Evolutionary conservation across 495 filamentous ascomycete genomes (phyloP), one percentile per base, ranked within the genome.

Genomic region (Thozetella sp.): DNA sequence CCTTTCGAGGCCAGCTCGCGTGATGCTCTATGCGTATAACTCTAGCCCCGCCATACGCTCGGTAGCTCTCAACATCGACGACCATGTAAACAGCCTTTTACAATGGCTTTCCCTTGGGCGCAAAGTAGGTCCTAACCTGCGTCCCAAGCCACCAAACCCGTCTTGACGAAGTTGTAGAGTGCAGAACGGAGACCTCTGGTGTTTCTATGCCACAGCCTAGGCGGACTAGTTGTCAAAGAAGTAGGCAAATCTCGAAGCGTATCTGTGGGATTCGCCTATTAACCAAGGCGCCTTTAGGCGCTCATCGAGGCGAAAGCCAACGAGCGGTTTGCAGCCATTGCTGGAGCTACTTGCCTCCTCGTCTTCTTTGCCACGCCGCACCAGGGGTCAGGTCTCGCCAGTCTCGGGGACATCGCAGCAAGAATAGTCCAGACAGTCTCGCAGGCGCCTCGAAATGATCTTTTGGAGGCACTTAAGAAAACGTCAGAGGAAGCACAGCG

Each of bases 1-100:
- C 6, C 56, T 60, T 40, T 24, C 30, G 23, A 55, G 25, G 19
- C 55, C 46, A 2, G 52, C 46, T 30, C 55, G 63, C 2, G 53
- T 66, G 45, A 59, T 66, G 60, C 48, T 66, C 13, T 66, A 51
- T 52, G 51, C 25, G 25, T 65, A 61, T 54, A 65, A 61, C 23
- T 54, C 58, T 13, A 57, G 58, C 26, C 62, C 58, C n/a, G 51
- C 51, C 3, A 23, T 61, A 43, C 22, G 37, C 20, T 26, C 58
- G 15, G 30, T 58, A 37, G 62, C 54, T 2, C 37, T 61, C 11
- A 57, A 58, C n/a, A 27, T 64, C 15, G 55, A 57, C 25, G 54
- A 58, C 23, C 62, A 64, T 34, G 62, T 58, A 23, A 50, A 56
- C 40, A 55, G 20, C 37, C 40, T 63, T n/a, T 37, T 63, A 20